Evolutionary conservation across 1,284 basidiomycete genomes (phyloP).

Genomic region (Cryptococcus hybrid): DNA sequence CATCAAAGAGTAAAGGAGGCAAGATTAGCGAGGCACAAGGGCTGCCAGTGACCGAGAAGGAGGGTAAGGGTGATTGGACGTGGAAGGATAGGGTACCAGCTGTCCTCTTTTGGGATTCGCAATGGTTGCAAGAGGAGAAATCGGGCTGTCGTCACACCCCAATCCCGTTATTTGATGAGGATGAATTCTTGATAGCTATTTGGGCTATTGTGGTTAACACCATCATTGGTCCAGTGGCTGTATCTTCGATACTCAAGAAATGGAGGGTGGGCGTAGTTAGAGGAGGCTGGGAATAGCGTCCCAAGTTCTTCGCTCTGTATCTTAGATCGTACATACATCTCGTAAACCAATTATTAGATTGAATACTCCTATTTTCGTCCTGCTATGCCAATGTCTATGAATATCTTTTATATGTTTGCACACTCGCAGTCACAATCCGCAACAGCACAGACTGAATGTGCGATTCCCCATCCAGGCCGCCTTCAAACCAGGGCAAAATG

Average conservation of each 20-base stretch:
- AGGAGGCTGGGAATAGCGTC: slow-evolving; percentile 36
- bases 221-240: slow-evolving; percentile 53
- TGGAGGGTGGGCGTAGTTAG: slow-evolving; percentile 36
- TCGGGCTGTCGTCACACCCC: slow-evolving; percentile 50
- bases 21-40: slow-evolving; percentile 1
- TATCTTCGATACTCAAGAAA: slow-evolving; percentile 49
- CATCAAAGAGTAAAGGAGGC: slow-evolving; percentile 3
- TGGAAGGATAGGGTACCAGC: slow-evolving; percentile 1
- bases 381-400: too few relatives aligned
- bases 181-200: slow-evolving; percentile 54
- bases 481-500: slow-evolving; percentile 46
- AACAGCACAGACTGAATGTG: slow-evolving; percentile 45
- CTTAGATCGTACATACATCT: too few relatives aligned
- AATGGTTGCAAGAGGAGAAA: slow-evolving; percentile 58
- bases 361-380: not conserved
- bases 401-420: slow-evolving; percentile 22
- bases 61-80: not conserved
- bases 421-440: slow-evolving; percentile 46
- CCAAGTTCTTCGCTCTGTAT: too few relatives aligned
- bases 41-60: not conserved
- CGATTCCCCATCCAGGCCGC: slow-evolving; percentile 40
- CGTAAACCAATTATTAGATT: too few relatives aligned
- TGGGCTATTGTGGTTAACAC: slow-evolving; percentile 59
- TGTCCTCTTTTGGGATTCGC: slow-evolving; percentile 45
- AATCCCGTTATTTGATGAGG: slow-evolving; percentile 44